phyloP scores from a whole-genome alignment of 2,329 filamentous ascomycete genomes.

The Diaporthe nobilis region DNA sequence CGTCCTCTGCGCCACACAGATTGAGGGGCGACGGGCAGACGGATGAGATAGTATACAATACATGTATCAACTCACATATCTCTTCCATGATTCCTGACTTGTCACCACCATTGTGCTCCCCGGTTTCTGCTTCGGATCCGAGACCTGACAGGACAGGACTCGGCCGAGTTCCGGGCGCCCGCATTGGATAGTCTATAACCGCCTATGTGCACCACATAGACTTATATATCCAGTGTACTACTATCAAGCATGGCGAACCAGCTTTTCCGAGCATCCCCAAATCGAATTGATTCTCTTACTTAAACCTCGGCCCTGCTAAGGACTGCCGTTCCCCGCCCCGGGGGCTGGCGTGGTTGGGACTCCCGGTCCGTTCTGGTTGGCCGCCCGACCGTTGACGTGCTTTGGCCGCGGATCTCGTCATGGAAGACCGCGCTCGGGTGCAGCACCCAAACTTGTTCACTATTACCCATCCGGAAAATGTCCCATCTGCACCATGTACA shows the following conservation, averaged over 20 bases:
- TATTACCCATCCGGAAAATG: not conserved
- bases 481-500: not conserved
- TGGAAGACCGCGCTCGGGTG: not conserved
- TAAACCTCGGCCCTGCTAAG: conserved; percentile 3
- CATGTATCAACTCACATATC: conserved; percentile 23
- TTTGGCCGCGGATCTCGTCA: conserved; percentile 28
- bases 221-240: not conserved
- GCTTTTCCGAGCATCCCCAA: not conserved
- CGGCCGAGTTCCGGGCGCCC: conserved; percentile 1
- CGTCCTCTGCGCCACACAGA: not conserved
- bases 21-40: not conserved
- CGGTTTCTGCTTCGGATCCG: conserved; percentile 4
- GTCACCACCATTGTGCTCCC: not conserved
- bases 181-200: not conserved
- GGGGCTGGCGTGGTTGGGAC: not conserved
- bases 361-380: conserved; percentile 32
- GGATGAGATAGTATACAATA: conserved; percentile 13
- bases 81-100: not conserved
- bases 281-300: not conserved
- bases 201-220: too few relatives aligned
- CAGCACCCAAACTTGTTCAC: not conserved
- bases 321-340: conserved; percentile 20
- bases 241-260: not conserved
- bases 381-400: conserved; percentile 32
- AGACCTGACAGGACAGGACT: not conserved